Base-by-base conservation (phyloP, 768 basidiomycete species). In the Galerina sulciceps region DNA sequence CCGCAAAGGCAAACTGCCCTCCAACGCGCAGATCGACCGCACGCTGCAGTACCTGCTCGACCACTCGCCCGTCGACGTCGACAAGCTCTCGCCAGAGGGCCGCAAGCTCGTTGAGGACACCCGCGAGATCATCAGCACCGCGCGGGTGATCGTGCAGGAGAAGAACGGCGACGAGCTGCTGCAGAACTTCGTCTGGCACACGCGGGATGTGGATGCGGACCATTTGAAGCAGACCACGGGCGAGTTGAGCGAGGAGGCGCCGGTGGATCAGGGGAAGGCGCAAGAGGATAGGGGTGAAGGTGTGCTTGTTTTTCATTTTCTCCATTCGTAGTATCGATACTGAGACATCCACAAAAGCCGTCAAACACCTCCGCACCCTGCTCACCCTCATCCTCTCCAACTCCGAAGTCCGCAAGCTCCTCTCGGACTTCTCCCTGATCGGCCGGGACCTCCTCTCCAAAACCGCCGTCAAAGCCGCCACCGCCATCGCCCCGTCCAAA, bases 101-200 rank as follows among this genome's bases (percentile, higher is more conserved):
- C 81, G 77, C 59, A 86, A 85, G 64, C 85, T 98, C 63, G 77
- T 95, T 41, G 77, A 85, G 52, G 94, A 97, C 68, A 72, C 81
- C n/a, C 83, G 85, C 43, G 86, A 93, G 47, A 91, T 97, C 68
- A 80, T 96, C 66, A 83, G 85, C 63, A 94, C 93, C 4, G 79
- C 84, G 0, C 82, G 88, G 11, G 65, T 82, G 40, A 87, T 94
- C 57, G 86, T 96, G n/a, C 67, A 78, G 48, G 81, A 90, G 65
- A 97, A 96, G 84, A 97, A 97, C 64, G 75, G 79, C 20, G 95
- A 96, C 65, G 94, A 98, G 76, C 82, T 98, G 40, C 81, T 97
- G 71, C 96, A 98, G 74, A 89, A 91, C 66, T 96, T 96, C 64
- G 73, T 96, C 40, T 95, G 90, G 90, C 84, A 88, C 59, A 93